These are phyloP conservation scores for Cenchrus fungigraminus DNA, from an alignment of 176 grass and related monocot species.

Conservation along the genomic window DNA sequence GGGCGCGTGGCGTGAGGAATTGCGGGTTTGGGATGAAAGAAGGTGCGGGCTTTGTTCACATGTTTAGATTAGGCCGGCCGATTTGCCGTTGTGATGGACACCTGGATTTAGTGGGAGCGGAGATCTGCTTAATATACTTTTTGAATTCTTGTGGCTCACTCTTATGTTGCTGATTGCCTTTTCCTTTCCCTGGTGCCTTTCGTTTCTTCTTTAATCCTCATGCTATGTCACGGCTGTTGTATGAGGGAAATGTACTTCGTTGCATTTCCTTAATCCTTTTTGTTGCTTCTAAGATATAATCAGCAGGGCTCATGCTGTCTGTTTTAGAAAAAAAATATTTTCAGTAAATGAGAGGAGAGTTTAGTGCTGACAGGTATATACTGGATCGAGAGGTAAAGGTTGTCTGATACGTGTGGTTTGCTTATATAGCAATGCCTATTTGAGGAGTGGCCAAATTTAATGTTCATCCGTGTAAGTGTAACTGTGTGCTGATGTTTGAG, in stretches of 20 bases:
- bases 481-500: neutral
- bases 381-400: neutral
- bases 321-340: neutral
- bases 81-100: neutral
- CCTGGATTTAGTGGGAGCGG: neutral
- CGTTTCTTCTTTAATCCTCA: neutral
- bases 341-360: neutral
- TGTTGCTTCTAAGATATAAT: neutral
- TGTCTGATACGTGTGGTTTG: neutral
- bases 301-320: neutral
- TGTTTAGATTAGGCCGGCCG: neutral
- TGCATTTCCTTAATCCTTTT: neutral
- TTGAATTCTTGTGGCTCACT: neutral
- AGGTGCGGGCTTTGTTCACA: neutral
- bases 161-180: neutral
- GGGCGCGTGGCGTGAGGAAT: neutral
- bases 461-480: too few relatives aligned
- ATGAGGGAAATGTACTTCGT: neutral
- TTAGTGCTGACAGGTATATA: neutral
- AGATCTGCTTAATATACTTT: constrained; percentile 24
- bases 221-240: neutral
- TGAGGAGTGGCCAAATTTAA: neutral
- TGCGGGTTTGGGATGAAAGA: neutral
- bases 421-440: neutral
- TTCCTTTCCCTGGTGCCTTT: neutral